Percentiles rank a stretch among this genome's conserved stretches.
These are phyloP conservation scores for Boletus speciosus DNA, from an alignment of 768 basidiomycete species.

Conservation along the genomic window DNA sequence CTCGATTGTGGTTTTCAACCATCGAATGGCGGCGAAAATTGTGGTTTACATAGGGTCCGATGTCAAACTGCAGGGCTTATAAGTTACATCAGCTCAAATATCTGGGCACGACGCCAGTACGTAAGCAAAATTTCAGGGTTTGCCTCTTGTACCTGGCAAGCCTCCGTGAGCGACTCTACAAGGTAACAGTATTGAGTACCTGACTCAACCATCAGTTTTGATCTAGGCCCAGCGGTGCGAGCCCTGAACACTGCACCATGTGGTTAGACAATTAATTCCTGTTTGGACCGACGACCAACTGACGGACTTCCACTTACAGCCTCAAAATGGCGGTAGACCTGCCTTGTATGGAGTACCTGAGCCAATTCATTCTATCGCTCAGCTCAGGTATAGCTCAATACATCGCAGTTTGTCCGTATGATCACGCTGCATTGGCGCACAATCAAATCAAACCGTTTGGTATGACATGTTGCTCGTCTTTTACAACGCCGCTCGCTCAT, in stretches of 20 bases:
- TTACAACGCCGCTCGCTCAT: slow-evolving; percentile 8
- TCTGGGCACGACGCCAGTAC: neutral
- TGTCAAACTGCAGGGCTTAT: neutral
- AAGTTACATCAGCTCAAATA: neutral
- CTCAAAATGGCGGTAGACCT: neutral
- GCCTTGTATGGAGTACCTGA: neutral
- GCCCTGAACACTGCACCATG: neutral
- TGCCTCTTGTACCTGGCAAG: neutral
- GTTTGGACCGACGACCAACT: too few relatives aligned
- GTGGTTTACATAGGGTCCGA: neutral
- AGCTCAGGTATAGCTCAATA: neutral
- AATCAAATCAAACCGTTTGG: neutral
- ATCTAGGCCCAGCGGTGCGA: neutral
- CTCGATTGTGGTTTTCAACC: neutral
- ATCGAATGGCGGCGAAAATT: neutral
- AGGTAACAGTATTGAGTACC: neutral
- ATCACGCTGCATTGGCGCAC: neutral
- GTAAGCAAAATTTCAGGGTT: neutral
- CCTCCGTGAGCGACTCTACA: neutral
- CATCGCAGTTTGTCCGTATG: neutral
- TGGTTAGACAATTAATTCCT: neutral
- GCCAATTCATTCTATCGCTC: neutral
- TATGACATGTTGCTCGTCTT: neutral
- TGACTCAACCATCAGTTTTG: neutral
- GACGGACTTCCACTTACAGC: neutral